These are phyloP conservation scores for Grifola frondosa DNA, from an alignment of 1,284 basidiomycete genomes.

Conservation along the genomic window DNA sequence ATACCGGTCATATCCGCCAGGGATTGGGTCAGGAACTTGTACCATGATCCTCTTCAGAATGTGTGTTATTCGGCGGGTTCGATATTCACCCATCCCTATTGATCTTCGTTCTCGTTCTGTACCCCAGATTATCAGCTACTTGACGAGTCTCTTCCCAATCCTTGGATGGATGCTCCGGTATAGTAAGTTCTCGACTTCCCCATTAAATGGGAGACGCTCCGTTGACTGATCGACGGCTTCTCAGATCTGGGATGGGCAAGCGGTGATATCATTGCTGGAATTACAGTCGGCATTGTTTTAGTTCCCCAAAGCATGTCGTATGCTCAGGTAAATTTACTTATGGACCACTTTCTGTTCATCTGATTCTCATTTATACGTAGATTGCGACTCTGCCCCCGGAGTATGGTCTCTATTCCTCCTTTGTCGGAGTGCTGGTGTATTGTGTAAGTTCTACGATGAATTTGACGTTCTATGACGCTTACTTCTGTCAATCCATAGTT, in stretches of 20 bases:
- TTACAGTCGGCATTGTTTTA: conserved; percentile 90
- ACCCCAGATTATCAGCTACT: conserved; percentile 54
- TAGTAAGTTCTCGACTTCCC: conserved; percentile 48
- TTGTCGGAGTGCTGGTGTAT: conserved; percentile 84
- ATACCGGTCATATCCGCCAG: conserved; percentile 53
- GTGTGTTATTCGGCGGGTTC: conserved; percentile 36
- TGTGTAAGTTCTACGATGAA: conserved; percentile 51
- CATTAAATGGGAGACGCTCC: conserved; percentile 8
- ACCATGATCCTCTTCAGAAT: conserved; percentile 41
- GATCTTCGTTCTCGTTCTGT: conserved; percentile 1
- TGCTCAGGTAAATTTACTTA: conserved; percentile 49
- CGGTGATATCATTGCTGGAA: conserved; percentile 84
- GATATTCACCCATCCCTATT: conserved; percentile 6
- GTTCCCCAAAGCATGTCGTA: conserved; percentile 90
- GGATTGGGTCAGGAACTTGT: conserved; percentile 45
- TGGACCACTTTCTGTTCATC: not conserved
- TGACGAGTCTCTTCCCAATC: conserved; percentile 79
- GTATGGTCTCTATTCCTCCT: conserved; percentile 95
- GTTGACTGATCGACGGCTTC: not conserved
- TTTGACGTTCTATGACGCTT: conserved; percentile 18
- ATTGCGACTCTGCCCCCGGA: conserved; percentile 84
- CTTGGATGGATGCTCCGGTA: conserved; percentile 82
- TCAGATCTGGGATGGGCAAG: conserved; percentile 70
- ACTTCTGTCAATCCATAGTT: conserved; percentile 45
- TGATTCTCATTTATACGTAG: conserved; percentile 38